Evolutionary conservation across 2,329 filamentous ascomycete genomes (phyloP).

Genomic region (Tolypocladium ovalisporum): DNA sequence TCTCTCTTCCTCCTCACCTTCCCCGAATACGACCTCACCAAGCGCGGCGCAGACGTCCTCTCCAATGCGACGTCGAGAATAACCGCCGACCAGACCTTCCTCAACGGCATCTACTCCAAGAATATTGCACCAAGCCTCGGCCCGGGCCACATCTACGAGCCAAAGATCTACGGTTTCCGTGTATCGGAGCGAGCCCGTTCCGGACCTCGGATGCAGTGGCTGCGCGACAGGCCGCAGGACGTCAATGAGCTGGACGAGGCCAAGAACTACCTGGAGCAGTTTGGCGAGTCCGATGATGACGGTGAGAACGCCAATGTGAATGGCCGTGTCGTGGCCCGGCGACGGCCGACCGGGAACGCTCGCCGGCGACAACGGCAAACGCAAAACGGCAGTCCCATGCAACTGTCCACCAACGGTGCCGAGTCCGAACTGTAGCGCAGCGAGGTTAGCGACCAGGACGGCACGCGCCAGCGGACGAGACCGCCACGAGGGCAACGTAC

Average conservation of each 20-base stretch:
- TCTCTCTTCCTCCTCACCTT: constrained; percentile 98
- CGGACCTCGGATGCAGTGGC: constrained; percentile 94
- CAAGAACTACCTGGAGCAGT: constrained; percentile 39
- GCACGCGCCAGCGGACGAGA: background rate
- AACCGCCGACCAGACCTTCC: constrained; percentile 35
- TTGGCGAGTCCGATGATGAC: constrained; percentile 48
- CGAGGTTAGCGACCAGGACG: background rate
- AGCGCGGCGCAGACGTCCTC: constrained; percentile 53
- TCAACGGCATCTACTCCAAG: constrained; percentile 78
- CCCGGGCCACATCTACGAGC: constrained; percentile 75
- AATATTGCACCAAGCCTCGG: constrained; percentile 89
- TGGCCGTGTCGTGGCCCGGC: constrained; percentile 27
- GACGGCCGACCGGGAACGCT: constrained; percentile 30
- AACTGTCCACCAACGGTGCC: constrained; percentile 42
- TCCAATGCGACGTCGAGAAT: constrained; percentile 21
- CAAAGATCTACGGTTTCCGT: constrained; percentile 91
- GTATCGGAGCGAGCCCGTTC: constrained; percentile 84
- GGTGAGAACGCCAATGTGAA: constrained; percentile 41
- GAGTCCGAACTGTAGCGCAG: constrained; percentile 41
- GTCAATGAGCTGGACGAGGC: constrained; percentile 77
- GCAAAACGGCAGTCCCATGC: constrained; percentile 47
- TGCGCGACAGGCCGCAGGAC: constrained; percentile 72
- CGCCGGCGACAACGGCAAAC: constrained; percentile 31
- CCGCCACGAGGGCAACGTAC: background rate
- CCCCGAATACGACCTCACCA: constrained; percentile 82